Conservation (phyloP, 2,329 filamentous ascomycete genomes). For the Nigrograna mackinnonii region DNA sequence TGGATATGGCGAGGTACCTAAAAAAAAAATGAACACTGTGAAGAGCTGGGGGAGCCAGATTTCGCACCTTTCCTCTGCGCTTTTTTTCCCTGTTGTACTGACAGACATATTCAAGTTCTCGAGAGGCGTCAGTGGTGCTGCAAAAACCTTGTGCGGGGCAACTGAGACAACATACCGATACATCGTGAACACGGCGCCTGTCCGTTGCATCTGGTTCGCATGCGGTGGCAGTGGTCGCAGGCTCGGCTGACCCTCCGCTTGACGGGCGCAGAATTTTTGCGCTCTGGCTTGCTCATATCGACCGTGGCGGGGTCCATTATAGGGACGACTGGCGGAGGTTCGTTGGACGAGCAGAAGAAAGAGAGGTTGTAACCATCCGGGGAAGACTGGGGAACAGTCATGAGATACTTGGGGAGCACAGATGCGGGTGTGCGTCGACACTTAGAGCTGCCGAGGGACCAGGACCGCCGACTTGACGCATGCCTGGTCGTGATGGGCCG, state of each 20-base stretch:
- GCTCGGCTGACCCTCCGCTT: conserved; percentile 87
- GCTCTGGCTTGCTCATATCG: conserved; percentile 33
- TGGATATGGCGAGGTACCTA: conserved; percentile 43
- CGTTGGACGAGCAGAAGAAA: conserved; percentile 5
- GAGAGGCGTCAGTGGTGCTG: conserved; percentile 15
- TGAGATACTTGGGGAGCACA: conserved; percentile 37
- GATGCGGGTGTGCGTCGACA: conserved; percentile 36
- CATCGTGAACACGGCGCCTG: conserved; percentile 91
- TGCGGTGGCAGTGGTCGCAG: conserved; percentile 94
- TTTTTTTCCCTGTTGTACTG: conserved; percentile 92
- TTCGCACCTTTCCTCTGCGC: conserved; percentile 87
- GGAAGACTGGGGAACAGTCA: conserved; percentile 34
- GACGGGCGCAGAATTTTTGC: conserved; percentile 62
- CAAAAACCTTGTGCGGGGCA: background rate
- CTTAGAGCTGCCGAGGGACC: conserved; percentile 36
- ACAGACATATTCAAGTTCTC: conserved; percentile 85
- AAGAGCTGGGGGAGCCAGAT: background rate
- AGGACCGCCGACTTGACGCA: conserved; percentile 25
- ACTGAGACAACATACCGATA: conserved; percentile 67
- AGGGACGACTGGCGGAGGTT: conserved; percentile 11
- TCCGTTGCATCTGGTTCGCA: conserved; percentile 92
- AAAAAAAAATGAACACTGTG: conserved; percentile 6
- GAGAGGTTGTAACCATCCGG: conserved; percentile 12
- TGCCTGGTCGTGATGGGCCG: conserved; percentile 29
- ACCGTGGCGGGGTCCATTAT: conserved; percentile 30